Evolutionary conservation across 2,329 filamentous ascomycete species (phyloP).

Genomic region (Fusarium dlaminii): DNA sequence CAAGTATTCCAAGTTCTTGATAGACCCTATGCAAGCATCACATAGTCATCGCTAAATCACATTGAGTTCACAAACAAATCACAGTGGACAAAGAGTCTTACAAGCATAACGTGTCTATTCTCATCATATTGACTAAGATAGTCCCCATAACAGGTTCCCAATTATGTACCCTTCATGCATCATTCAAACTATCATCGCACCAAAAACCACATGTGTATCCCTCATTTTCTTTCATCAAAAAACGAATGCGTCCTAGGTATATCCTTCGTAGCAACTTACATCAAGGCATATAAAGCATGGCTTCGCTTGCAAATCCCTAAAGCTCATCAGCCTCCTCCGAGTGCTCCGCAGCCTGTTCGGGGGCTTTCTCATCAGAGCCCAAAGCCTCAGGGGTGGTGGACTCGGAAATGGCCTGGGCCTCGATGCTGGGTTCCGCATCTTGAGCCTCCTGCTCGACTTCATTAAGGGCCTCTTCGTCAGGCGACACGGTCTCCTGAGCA

Average conservation of each 20-base stretch:
- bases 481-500: conserved; percentile 1
- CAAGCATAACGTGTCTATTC: conserved; percentile 32
- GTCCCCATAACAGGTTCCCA: conserved; percentile 18
- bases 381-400: background rate
- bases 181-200: conserved; percentile 35
- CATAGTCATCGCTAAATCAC: conserved; percentile 5
- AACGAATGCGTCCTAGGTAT: conserved; percentile 39
- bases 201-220: conserved; percentile 21
- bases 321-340: conserved; percentile 22
- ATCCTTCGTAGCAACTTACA: conserved; percentile 42
- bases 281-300: conserved; percentile 35
- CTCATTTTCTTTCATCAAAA: conserved; percentile 38
- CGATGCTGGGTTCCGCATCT: background rate
- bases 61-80: background rate
- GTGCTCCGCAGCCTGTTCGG: background rate
- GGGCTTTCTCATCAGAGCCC: background rate
- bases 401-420: conserved; percentile 1
- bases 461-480: background rate
- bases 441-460: background rate
- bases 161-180: conserved; percentile 38
- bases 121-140: conserved; percentile 20
- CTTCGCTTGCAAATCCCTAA: conserved; percentile 24
- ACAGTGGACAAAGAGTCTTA: background rate
- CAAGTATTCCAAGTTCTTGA: background rate
- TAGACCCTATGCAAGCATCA: background rate